Conservation (phyloP, 139 green algal species). For the Micractinium sp. region DNA sequence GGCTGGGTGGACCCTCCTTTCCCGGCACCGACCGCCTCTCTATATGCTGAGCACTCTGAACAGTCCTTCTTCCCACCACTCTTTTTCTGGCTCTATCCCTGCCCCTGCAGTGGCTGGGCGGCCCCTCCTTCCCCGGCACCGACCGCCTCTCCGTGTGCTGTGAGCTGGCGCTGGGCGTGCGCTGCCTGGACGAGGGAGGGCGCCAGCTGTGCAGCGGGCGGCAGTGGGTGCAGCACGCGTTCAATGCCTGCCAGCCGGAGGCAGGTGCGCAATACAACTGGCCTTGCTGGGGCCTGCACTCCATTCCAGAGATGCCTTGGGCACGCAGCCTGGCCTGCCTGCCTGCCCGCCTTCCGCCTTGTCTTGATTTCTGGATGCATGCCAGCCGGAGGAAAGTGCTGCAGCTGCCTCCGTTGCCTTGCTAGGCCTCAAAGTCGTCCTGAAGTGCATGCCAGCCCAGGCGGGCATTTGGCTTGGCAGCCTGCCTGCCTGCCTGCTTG, state of each 20-base stretch:
- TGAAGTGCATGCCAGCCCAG: too few relatives aligned
- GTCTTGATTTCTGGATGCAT: too few relatives aligned
- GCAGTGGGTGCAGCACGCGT: constrained; percentile 18
- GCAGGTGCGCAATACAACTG: not conserved
- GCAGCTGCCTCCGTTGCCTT: too few relatives aligned
- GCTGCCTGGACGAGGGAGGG: not conserved
- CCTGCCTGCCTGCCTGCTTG: too few relatives aligned
- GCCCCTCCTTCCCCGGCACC: not conserved
- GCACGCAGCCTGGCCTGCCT: too few relatives aligned
- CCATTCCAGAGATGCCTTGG: too few relatives aligned
- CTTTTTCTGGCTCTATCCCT: not conserved
- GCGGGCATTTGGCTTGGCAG: too few relatives aligned
- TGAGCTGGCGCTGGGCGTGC: not conserved
- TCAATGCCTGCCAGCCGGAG: not conserved
- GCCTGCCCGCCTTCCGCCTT: too few relatives aligned
- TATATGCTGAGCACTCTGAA: not conserved
- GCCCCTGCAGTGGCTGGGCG: constrained; percentile 22
- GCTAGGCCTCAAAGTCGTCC: too few relatives aligned
- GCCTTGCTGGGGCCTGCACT: too few relatives aligned
- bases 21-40: not conserved
- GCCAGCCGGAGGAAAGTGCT: too few relatives aligned
- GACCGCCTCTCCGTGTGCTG: not conserved
- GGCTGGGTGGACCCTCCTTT: constrained; percentile 4
- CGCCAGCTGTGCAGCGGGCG: not conserved
- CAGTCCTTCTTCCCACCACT: not conserved